Evolutionary conservation across 2,329 filamentous ascomycete species (phyloP).

Genomic region (Tolypocladium cylindrosporum): DNA sequence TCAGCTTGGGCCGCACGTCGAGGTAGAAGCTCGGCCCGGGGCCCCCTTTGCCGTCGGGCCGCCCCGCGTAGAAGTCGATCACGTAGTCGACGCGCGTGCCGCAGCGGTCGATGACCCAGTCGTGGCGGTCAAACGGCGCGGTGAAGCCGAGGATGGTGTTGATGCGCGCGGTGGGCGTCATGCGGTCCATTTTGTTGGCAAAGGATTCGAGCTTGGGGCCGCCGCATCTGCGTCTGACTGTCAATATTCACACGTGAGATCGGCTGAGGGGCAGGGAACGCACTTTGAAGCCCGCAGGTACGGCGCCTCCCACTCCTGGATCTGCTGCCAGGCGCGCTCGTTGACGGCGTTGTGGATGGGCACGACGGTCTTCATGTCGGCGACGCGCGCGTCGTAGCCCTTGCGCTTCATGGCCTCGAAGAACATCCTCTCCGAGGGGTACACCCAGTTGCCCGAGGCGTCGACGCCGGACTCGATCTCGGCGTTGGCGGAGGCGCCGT

Average conservation of each 20-base stretch:
- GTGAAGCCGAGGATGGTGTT: slow-evolving; percentile 84
- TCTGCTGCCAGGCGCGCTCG: slow-evolving; percentile 90
- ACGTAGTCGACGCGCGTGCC: slow-evolving; percentile 83
- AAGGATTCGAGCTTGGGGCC: slow-evolving; percentile 81
- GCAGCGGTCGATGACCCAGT: slow-evolving; percentile 94
- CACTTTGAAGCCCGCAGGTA: slow-evolving; percentile 49
- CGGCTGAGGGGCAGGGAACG: slow-evolving; percentile 10
- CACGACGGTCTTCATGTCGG: slow-evolving; percentile 84
- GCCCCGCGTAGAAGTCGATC: slow-evolving; percentile 92
- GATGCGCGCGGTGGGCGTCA: slow-evolving; percentile 76
- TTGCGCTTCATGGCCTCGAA: slow-evolving; percentile 96
- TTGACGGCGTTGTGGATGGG: slow-evolving; percentile 99
- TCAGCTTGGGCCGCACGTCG: slow-evolving; percentile 59
- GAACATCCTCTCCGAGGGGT: slow-evolving; percentile 94
- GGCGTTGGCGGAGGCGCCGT: slow-evolving; percentile 50
- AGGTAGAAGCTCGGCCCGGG: slow-evolving; percentile 51
- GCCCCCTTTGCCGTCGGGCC: slow-evolving; percentile 22
- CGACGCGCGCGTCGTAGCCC: slow-evolving; percentile 57
- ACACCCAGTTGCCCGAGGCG: slow-evolving; percentile 83
- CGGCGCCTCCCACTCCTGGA: slow-evolving; percentile 76
- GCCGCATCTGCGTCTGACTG: slow-evolving; percentile 35
- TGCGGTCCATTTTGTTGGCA: slow-evolving; percentile 54
- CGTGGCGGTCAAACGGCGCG: slow-evolving; percentile 87
- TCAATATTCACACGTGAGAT: not conserved
- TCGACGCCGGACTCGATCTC: slow-evolving; percentile 71